These are phyloP conservation scores for Elsinoe perseae DNA, from an alignment of 2,329 filamentous ascomycete genomes.

Conservation along the genomic window DNA sequence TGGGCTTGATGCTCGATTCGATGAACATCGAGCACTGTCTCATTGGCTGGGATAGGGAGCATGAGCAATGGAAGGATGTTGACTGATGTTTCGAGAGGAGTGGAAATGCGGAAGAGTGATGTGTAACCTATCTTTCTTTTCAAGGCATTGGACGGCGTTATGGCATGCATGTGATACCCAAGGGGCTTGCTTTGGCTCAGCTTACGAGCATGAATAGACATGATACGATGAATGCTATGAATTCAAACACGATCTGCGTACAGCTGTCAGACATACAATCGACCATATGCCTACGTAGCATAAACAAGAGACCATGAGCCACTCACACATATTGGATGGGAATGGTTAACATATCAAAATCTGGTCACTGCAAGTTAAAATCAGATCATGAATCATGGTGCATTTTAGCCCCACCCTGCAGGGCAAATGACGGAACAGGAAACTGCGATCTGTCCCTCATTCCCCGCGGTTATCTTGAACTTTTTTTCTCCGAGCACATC, in stretches of 20 bases:
- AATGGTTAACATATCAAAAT: no score
- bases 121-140: neutral
- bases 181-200: neutral
- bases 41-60: conserved; percentile 55
- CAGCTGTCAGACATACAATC: no score
- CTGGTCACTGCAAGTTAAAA: no score
- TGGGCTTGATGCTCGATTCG: conserved; percentile 61
- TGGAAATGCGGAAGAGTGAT: neutral
- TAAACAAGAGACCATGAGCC: no score
- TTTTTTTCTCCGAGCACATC: conserved; percentile 6
- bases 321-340: no score
- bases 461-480: conserved; percentile 6
- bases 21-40: conserved; percentile 54
- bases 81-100: neutral
- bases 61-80: conserved; percentile 46
- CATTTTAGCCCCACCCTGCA: neutral
- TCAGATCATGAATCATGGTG: conserved; percentile 8
- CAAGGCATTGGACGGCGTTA: neutral
- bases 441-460: neutral
- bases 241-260: no score
- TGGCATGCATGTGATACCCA: neutral
- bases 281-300: no score
- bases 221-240: no score
- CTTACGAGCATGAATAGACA: neutral
- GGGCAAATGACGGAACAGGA: conserved; percentile 7